Evolutionary conservation across 2,329 filamentous ascomycete genomes (phyloP).

Genomic region (Aureobasidium sp.): DNA sequence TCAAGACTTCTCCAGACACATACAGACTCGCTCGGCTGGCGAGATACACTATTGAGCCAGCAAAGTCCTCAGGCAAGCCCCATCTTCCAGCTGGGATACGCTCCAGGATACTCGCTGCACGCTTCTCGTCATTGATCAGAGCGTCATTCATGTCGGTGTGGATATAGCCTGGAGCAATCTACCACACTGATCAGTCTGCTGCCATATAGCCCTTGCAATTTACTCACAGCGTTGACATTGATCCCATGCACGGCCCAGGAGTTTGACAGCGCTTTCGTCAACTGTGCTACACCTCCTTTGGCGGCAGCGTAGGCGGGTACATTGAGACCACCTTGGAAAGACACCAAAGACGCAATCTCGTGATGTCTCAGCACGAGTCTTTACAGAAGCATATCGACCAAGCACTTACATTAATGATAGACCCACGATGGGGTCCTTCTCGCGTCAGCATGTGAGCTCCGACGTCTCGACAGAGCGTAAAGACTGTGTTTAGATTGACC

Average conservation of each 20-base stretch:
- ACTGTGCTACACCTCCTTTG: constrained; percentile 77
- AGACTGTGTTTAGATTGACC: constrained; percentile 78
- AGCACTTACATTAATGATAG: constrained; percentile 65
- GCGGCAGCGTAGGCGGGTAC: constrained; percentile 81
- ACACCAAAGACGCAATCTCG: constrained; percentile 59
- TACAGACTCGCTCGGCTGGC: constrained; percentile 69
- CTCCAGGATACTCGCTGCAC: constrained; percentile 66
- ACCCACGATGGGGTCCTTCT: constrained; percentile 49
- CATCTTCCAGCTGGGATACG: constrained; percentile 79
- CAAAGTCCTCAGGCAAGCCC: constrained; percentile 81
- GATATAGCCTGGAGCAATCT: constrained; percentile 80
- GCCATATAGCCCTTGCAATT: background rate
- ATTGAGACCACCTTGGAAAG: constrained; percentile 79
- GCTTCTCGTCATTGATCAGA: constrained; percentile 62
- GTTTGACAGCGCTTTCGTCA: constrained; percentile 79
- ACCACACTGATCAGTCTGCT: background rate
- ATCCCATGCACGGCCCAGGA: constrained; percentile 77
- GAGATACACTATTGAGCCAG: constrained; percentile 69
- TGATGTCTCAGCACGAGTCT: background rate
- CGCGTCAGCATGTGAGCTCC: constrained; percentile 69
- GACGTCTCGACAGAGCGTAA: constrained; percentile 67
- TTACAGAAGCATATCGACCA: too few relatives aligned
- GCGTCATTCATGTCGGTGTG: constrained; percentile 91
- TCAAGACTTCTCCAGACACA: constrained; percentile 72
- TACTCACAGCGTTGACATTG: constrained; percentile 61